Base-by-base conservation (phyloP, 495 filamentous ascomycete genomes). In the Penicillium lagena region DNA sequence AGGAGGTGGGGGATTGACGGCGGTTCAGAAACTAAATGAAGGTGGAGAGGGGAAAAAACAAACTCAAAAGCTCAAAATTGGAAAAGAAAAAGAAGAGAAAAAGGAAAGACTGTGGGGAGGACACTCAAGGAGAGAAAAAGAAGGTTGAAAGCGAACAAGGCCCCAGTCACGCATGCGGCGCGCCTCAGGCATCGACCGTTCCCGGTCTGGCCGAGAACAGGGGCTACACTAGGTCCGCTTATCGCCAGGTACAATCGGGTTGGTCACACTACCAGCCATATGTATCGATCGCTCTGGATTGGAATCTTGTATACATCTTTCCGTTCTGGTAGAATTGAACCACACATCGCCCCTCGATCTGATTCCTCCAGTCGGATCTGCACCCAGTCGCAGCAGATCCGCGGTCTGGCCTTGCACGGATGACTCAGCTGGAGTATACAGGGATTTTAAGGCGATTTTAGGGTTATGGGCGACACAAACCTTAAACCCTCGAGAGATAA, bases 191-290 rank as follows among this genome's bases (percentile, higher is more conserved):
- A 42, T n/a, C 22, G 33, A 37, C 51, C 45, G 52, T 46, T 41
- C 45, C 34, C 50, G 54, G 54, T 51, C 50, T 49, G 54, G 50
- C 54, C 54, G 51, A 47, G 57, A 58, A 58, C 54, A 46, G 51
- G 40, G 29, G 39, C 15, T 35, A 39, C 37, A 40, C 37, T 34
- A n/a, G 37, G 15, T 29, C 33, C 45, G 47, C 43, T 9, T 45
- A 45, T 35, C 32, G 29, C 0, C 1, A 13, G 29, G 12, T 30
- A 37, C 33, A 12, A 3, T 41, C 29, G 45, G 32, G 32, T 7
- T 10, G 32, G 32, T 6, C 9, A 34, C n/a, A 34, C 29, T 10
- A 12, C 29, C 29, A 22, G 6, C 22, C 4, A 22, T 4, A 22
- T 0, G 22, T 3, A 22, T 22, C 22, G 22, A 22, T 22, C 22